Conservation (phyloP, 331 rosid species). For the Rosa hybrid region DNA sequence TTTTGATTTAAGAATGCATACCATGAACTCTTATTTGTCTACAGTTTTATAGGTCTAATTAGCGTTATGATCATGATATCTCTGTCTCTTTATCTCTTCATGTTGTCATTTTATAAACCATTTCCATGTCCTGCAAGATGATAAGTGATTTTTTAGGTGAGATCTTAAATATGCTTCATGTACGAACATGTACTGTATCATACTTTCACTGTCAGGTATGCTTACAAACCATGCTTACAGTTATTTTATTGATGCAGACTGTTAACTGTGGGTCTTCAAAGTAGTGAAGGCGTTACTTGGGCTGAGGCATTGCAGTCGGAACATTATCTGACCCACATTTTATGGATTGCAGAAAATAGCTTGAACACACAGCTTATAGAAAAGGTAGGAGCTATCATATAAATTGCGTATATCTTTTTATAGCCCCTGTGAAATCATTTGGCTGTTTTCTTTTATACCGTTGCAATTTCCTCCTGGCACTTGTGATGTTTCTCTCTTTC, state of each 20-base stretch:
- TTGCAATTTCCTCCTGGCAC: not conserved
- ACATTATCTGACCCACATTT: slow-evolving; percentile 49
- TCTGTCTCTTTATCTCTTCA: too few relatives aligned
- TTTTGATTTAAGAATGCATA: not conserved
- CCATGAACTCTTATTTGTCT: slow-evolving; percentile 2
- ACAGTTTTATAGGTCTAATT: not conserved
- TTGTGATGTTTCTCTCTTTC: not conserved
- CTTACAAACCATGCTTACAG: not conserved
- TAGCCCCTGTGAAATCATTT: not conserved
- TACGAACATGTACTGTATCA: slow-evolving; percentile 1
- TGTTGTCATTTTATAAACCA: too few relatives aligned
- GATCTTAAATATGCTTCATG: not conserved
- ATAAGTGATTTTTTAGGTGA: not conserved
- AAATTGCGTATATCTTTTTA: not conserved
- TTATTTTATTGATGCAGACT: slow-evolving; percentile 48
- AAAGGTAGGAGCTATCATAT: slow-evolving; percentile 52
- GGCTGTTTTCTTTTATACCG: not conserved
- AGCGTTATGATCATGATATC: not conserved
- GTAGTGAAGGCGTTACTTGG: slow-evolving; percentile 60
- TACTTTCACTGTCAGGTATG: slow-evolving; percentile 3
- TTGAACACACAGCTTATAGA: slow-evolving; percentile 75
- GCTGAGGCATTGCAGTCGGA: slow-evolving; percentile 69
- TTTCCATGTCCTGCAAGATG: not conserved
- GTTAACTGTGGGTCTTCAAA: slow-evolving; percentile 64
- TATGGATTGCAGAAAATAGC: slow-evolving; percentile 89